phyloP scores from a whole-genome alignment of 208 protist species.

The Crithidia fasciculata region DNA sequence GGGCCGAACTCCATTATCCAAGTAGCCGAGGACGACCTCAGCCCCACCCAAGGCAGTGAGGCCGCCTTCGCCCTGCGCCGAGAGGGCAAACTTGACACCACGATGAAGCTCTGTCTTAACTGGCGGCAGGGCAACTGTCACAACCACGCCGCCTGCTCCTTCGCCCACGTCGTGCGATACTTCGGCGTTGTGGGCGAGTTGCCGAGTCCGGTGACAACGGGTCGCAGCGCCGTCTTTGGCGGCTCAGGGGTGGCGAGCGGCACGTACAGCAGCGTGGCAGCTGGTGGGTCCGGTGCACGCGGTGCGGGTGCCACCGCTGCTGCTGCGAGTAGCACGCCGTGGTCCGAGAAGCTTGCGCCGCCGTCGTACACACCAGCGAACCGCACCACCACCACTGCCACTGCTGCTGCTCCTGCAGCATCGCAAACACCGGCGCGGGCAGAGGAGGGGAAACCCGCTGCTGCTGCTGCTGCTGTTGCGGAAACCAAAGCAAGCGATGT shows the following conservation, averaged over 20 bases:
- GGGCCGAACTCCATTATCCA: conserved; percentile 39
- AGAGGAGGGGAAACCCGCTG: background rate
- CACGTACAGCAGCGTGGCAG: conserved; percentile 14
- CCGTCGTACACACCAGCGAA: conserved; percentile 12
- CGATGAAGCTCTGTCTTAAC: conserved; percentile 77
- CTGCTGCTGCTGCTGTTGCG: background rate
- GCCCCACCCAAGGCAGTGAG: conserved; percentile 80
- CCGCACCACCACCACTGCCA: background rate
- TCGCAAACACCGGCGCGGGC: background rate
- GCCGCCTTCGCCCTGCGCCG: conserved; percentile 68
- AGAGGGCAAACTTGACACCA: conserved; percentile 65
- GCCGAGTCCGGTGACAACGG: conserved; percentile 6
- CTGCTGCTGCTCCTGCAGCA: background rate
- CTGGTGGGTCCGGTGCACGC: background rate
- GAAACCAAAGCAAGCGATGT: too few species aligned
- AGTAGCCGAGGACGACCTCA: conserved; percentile 75
- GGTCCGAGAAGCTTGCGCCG: conserved; percentile 18
- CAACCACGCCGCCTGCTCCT: conserved; percentile 75
- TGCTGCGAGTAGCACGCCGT: background rate
- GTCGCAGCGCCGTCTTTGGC: background rate
- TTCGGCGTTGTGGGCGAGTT: conserved; percentile 43
- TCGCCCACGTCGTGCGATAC: conserved; percentile 66
- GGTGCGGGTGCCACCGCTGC: background rate
- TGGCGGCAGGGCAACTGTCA: conserved; percentile 77
- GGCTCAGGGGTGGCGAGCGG: background rate